Evolutionary conservation across 345 rosid genomes (phyloP).

Genomic region (Citrus unshiu): DNA sequence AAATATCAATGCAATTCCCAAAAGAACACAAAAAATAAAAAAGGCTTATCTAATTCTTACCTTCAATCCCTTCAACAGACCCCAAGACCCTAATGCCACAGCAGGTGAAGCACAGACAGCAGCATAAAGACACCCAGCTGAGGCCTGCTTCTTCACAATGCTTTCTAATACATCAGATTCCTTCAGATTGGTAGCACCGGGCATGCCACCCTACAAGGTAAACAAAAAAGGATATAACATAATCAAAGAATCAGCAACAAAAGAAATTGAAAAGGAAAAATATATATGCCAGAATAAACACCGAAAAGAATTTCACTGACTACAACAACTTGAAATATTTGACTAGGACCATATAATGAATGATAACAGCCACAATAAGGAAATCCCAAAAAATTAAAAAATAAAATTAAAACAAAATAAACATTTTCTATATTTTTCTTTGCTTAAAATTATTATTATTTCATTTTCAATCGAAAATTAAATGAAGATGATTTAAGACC

Average conservation of each 20-base stretch:
- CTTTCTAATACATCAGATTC: not conserved
- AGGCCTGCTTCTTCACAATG: slow-evolving; percentile 73
- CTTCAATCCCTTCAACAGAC: slow-evolving; percentile 74
- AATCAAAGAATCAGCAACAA: not conserved
- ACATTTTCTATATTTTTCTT: too few species aligned
- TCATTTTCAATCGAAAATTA: too few species aligned
- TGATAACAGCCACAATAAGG: too few species aligned
- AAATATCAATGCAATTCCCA: not conserved
- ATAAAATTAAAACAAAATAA: too few species aligned
- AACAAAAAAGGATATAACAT: not conserved
- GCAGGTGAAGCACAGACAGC: slow-evolving; percentile 96
- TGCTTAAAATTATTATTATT: too few species aligned
- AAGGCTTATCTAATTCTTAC: slow-evolving; percentile 27
- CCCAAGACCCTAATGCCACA: slow-evolving; percentile 81
- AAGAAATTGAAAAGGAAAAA: not conserved
- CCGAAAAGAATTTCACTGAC: too few species aligned
- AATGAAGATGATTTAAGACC: too few species aligned
- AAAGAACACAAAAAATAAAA: not conserved
- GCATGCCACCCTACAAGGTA: slow-evolving; percentile 72
- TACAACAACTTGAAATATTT: too few species aligned
- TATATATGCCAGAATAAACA: too few species aligned
- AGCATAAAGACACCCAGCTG: slow-evolving; percentile 68
- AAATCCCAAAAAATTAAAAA: too few species aligned
- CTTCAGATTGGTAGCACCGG: slow-evolving; percentile 41
- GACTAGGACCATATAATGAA: too few species aligned